Base-by-base conservation (phyloP, 345 rosid species). In the Conringia planisiliqua region DNA sequence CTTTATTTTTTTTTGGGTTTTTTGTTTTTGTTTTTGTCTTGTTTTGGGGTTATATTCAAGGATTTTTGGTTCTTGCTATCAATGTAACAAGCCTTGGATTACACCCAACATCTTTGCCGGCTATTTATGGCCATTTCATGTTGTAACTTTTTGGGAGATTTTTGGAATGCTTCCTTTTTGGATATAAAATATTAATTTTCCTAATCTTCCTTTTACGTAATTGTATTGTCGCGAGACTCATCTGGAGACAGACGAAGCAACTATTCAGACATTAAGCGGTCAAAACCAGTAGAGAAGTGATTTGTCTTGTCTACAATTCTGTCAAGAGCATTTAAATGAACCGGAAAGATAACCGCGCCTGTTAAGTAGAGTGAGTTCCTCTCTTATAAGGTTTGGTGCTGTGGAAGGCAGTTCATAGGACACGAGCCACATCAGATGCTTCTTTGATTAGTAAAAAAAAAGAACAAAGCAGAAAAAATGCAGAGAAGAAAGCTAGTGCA, bases 41-140 rank as follows among this genome's bases (percentile, higher is more conserved):
- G 68, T 50, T 46, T 69, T 24, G 59, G 70, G 74, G 50, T 68
- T 10, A 48, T 14, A 51, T 75, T 61, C 79, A 75, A 68, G 79
- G 69, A 75, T 50, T 75, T 75, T 75, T 60, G 79, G 62, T 75
- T 75, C 62, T 75, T 68, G 54, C 46, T 75, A 50, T 75, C 68
- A 60, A 50, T 68, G 79, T 75, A 68, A 75, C 77, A 71, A 75
- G 65, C 68, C 74, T 76, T 76, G 70, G 75, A 27, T 70, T 62
- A 36, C 61, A 79, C 61, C 69, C 64, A 62, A 51, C 42, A 24
- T 62, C 55, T 76, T 42, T 76, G 40, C 16, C 14, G 74, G 70
- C 65, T 62, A 17, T 68, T 75, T 62, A 58, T 62, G 58, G 79
- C 70, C 75, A 40, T 69, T 54, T 16, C 58, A 75, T 51, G 74